phyloP scores from a whole-genome alignment of 2,329 filamentous ascomycete genomes.

The Parasarocladium wereldwijsianum region DNA sequence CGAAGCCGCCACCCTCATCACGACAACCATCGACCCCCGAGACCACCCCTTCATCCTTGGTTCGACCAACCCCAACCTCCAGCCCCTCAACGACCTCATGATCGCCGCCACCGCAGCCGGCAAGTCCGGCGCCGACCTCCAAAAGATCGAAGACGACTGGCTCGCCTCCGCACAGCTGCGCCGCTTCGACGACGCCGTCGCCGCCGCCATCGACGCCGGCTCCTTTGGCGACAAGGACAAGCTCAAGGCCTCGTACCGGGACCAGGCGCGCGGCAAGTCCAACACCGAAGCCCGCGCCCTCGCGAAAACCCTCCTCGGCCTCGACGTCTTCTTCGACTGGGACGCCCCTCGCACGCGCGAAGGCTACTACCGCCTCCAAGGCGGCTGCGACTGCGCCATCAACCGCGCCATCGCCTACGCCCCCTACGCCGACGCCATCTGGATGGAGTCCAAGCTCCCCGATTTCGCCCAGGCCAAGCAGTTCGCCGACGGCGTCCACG shows the following conservation, averaged over 20 bases:
- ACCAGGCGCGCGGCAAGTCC: constrained; percentile 65
- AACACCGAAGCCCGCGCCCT: constrained; percentile 69
- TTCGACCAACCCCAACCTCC: constrained; percentile 68
- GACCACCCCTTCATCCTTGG: constrained; percentile 92
- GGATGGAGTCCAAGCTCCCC: constrained; percentile 98
- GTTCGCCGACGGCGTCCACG: constrained; percentile 86
- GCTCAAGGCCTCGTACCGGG: constrained; percentile 51
- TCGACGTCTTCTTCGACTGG: constrained; percentile 88
- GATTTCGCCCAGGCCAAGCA: constrained; percentile 84
- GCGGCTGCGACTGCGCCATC: constrained; percentile 80
- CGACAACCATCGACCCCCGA: constrained; percentile 85
- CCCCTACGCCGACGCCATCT: constrained; percentile 89
- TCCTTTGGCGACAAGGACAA: constrained; percentile 52
- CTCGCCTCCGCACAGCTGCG: constrained; percentile 61
- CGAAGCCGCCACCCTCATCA: constrained; percentile 94
- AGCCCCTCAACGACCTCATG: constrained; percentile 86
- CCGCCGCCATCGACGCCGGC: constrained; percentile 62
- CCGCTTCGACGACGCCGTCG: constrained; percentile 82
- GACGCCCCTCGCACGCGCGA: constrained; percentile 84
- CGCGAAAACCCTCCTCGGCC: constrained; percentile 61
- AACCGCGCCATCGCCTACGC: constrained; percentile 86
- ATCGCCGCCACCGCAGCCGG: constrained; percentile 66
- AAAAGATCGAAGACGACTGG: constrained; percentile 90
- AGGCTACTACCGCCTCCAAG: constrained; percentile 86
- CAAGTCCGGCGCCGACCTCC: constrained; percentile 66